Percentiles rank a stretch among this genome's conserved stretches.
Conservation (phyloP, 768 basidiomycete genomes). For the Lanmaoa pseudosensibilis region DNA sequence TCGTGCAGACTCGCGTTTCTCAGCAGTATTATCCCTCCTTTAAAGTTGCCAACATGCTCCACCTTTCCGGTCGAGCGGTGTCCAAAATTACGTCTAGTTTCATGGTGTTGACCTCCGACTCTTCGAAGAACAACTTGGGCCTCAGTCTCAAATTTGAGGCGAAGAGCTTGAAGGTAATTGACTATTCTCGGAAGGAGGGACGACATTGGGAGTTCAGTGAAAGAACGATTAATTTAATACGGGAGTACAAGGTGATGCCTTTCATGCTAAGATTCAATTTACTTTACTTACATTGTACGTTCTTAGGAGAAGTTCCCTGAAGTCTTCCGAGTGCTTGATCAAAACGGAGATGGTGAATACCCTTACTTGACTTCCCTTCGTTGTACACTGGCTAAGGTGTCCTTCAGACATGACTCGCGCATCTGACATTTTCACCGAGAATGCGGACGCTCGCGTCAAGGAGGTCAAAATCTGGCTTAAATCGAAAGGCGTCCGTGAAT, state of each 20-base stretch:
- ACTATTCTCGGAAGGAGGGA: constrained; percentile 84
- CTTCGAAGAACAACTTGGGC: constrained; percentile 84
- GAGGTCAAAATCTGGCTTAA: constrained; percentile 88
- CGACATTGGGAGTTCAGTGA: constrained; percentile 93
- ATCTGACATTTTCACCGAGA: constrained; percentile 51
- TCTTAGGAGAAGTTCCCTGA: constrained; percentile 77
- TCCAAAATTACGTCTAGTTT: constrained; percentile 93
- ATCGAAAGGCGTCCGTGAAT: constrained; percentile 79
- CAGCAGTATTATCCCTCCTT: constrained; percentile 77
- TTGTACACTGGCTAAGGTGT: background rate
- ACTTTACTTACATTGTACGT: background rate
- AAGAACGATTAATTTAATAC: constrained; percentile 76
- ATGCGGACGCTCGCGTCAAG: constrained; percentile 69
- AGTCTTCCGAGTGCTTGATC: constrained; percentile 71
- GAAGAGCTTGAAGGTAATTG: constrained; percentile 89
- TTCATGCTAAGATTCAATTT: too few relatives aligned
- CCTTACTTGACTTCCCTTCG: background rate
- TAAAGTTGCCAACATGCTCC: constrained; percentile 69
- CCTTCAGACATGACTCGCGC: constrained; percentile 74
- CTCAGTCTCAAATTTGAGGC: constrained; percentile 95
- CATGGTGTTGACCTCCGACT: constrained; percentile 78
- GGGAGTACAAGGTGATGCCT: constrained; percentile 70
- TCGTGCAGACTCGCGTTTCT: constrained; percentile 52
- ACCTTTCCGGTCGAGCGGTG: constrained; percentile 74
- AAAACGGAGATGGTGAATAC: constrained; percentile 62